Percentiles rank a stretch among this genome's conserved stretches.
Conservation (phyloP, 2,329 filamentous ascomycete species). For the Xylariaceae sp. region DNA sequence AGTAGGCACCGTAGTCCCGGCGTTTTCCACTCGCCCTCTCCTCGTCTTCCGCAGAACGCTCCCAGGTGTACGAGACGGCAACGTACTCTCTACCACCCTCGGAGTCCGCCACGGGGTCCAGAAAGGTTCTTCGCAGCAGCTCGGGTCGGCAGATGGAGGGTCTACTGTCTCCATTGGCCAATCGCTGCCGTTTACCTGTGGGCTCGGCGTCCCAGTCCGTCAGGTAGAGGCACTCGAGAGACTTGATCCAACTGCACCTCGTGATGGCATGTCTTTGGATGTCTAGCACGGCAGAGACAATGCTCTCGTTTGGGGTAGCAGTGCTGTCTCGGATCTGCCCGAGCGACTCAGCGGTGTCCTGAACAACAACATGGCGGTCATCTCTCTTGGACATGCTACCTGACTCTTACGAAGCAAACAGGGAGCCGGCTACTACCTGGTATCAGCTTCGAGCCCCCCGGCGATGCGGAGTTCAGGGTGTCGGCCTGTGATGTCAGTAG, state of each 20-base stretch:
- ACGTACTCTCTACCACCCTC: conserved; percentile 25
- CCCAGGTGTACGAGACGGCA: conserved; percentile 31
- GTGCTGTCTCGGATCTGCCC: conserved; percentile 25
- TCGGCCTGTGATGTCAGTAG: conserved; percentile 1
- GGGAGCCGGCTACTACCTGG: background rate
- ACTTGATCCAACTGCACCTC: conserved; percentile 28
- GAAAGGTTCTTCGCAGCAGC: conserved; percentile 24
- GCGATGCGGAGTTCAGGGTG: background rate
- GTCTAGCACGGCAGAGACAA: conserved; percentile 26
- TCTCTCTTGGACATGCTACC: conserved; percentile 26
- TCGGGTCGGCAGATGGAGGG: conserved; percentile 15
- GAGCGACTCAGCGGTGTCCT: conserved; percentile 29
- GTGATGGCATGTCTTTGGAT: conserved; percentile 23
- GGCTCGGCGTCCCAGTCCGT: conserved; percentile 20
- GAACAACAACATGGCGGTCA: conserved; percentile 23
- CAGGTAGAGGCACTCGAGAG: conserved; percentile 28
- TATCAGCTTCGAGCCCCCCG: conserved; percentile 6
- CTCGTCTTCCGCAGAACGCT: conserved; percentile 25
- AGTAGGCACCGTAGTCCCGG: conserved; percentile 19
- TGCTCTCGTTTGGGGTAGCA: conserved; percentile 8
- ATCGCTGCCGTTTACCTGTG: conserved; percentile 26
- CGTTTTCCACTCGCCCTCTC: conserved; percentile 11
- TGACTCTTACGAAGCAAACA: background rate
- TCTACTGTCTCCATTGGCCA: conserved; percentile 21
- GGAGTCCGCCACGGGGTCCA: conserved; percentile 23